These are phyloP conservation scores for Schizopora paradoxa DNA, from an alignment of 1,284 basidiomycete species.

Conservation along the genomic window DNA sequence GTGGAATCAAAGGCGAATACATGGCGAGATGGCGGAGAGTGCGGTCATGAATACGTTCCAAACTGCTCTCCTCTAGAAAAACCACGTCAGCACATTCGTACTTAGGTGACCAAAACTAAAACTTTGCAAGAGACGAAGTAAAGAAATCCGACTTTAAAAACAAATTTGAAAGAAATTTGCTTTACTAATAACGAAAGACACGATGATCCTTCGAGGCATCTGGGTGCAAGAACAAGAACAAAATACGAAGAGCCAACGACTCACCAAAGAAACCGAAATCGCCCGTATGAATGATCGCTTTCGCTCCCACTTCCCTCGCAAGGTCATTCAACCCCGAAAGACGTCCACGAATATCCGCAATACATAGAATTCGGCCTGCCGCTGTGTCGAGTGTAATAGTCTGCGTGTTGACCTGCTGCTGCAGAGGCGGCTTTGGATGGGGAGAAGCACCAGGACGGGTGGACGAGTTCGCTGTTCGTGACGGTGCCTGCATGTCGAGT, in stretches of 20 bases:
- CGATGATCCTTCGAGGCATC: neutral
- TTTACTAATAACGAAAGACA: too few species aligned
- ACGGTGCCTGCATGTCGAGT: constrained; percentile 32
- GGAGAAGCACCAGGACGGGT: constrained; percentile 52
- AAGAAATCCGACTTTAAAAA: neutral
- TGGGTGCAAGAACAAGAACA: neutral
- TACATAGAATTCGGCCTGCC: constrained; percentile 89
- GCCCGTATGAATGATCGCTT: constrained; percentile 95
- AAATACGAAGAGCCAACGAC: neutral
- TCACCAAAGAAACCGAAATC: constrained; percentile 98
- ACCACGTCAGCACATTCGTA: constrained; percentile 17
- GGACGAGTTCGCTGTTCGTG: constrained; percentile 55
- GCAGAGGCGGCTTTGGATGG: constrained; percentile 38
- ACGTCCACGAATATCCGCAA: constrained; percentile 92
- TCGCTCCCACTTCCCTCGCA: constrained; percentile 83
- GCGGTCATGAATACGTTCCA: constrained; percentile 89
- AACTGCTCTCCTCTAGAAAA: constrained; percentile 63
- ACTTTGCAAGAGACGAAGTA: neutral
- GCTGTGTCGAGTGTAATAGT: constrained; percentile 68
- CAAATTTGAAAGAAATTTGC: too few species aligned
- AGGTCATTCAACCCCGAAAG: constrained; percentile 87
- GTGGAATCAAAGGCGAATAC: constrained; percentile 94
- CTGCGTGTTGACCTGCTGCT: constrained; percentile 63
- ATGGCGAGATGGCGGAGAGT: constrained; percentile 94
- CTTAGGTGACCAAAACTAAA: too few species aligned